Percentiles rank a stretch among this genome's conserved stretches.
Conservation (phyloP, 2,329 filamentous ascomycete species). For the Xylariaceae sp. region DNA sequence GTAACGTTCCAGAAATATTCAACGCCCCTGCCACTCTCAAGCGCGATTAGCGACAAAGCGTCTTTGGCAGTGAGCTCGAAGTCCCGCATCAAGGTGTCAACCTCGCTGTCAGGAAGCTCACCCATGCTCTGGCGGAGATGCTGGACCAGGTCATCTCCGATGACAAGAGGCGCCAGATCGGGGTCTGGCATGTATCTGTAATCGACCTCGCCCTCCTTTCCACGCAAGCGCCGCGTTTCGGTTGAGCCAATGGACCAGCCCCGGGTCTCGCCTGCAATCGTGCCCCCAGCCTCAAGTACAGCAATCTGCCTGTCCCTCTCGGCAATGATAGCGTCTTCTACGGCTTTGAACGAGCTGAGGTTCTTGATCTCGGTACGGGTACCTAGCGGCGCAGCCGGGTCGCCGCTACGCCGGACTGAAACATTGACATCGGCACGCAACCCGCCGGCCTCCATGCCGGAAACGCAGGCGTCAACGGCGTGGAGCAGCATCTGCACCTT, state of each 20-base stretch:
- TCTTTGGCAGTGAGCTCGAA: constrained; percentile 77
- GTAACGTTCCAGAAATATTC: constrained; percentile 77
- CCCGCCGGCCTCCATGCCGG: constrained; percentile 90
- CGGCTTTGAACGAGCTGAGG: constrained; percentile 86
- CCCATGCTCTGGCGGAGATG: constrained; percentile 62
- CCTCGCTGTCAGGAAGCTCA: constrained; percentile 65
- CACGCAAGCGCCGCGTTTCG: constrained; percentile 75
- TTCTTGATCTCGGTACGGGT: constrained; percentile 98
- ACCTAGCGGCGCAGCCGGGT: constrained; percentile 51
- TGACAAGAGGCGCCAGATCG: constrained; percentile 75
- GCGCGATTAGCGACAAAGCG: constrained; percentile 69
- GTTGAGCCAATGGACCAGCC: constrained; percentile 86
- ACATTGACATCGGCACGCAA: constrained; percentile 94
- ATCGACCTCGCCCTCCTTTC: constrained; percentile 95
- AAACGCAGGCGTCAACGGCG: constrained; percentile 78
- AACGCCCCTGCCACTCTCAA: constrained; percentile 74
- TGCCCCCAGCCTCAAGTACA: constrained; percentile 70
- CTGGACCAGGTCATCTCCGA: constrained; percentile 65
- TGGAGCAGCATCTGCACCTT: constrained; percentile 82
- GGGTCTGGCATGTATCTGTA: constrained; percentile 99
- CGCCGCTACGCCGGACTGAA: constrained; percentile 64
- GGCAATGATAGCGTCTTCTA: constrained; percentile 90
- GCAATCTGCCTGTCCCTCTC: constrained; percentile 86
- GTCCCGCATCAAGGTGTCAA: constrained; percentile 55
- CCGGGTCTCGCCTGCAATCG: constrained; percentile 79